These are phyloP conservation scores for Pyrenula aspistea DNA, from an alignment of 495 filamentous ascomycete species.

Conservation along the genomic window DNA sequence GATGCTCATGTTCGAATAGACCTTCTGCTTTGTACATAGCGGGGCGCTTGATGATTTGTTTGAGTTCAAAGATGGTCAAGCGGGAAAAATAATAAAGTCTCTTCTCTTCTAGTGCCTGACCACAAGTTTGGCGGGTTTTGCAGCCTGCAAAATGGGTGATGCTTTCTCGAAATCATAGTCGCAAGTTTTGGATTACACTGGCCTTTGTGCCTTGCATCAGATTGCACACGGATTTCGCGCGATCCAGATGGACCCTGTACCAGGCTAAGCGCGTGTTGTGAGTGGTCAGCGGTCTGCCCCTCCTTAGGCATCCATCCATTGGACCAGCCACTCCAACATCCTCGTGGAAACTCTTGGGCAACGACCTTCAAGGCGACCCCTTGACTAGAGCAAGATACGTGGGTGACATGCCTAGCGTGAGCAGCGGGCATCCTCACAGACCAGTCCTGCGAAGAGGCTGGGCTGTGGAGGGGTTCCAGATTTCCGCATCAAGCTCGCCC, in stretches of 20 bases:
- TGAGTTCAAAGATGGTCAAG: neutral
- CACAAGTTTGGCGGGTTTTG: too few species aligned
- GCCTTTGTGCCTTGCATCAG: neutral
- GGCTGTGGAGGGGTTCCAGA: neutral
- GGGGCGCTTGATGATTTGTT: neutral
- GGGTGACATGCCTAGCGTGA: neutral
- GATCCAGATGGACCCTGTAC: neutral
- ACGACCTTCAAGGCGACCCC: neutral
- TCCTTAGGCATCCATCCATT: conserved; percentile 1
- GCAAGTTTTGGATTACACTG: neutral
- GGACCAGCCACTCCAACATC: neutral
- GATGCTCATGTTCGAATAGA: neutral
- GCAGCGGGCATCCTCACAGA: neutral
- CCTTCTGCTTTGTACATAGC: neutral
- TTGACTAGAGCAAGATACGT: neutral
- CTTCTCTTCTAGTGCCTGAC: neutral
- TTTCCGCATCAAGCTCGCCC: neutral
- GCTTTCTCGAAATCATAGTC: neutral
- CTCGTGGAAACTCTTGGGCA: neutral
- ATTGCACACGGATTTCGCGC: neutral
- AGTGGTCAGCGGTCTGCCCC: neutral
- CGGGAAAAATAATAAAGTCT: neutral
- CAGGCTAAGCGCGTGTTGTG: neutral
- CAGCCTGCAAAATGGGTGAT: too few species aligned
- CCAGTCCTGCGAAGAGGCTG: neutral